These are phyloP conservation scores for Pistacia atlantica DNA, from an alignment of 345 rosid species.

Conservation along the genomic window DNA sequence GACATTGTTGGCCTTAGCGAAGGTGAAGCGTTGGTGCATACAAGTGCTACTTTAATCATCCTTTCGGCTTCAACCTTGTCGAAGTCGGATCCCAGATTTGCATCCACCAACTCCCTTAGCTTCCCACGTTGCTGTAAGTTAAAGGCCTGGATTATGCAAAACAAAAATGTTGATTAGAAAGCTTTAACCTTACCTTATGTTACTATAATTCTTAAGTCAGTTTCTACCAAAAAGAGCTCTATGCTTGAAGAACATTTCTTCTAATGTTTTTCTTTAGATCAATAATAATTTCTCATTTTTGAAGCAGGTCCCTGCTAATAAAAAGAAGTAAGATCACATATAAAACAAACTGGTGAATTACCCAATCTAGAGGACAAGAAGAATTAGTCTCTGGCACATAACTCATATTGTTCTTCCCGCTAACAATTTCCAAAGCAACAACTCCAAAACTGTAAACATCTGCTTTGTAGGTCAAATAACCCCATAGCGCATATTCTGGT, in stretches of 20 bases:
- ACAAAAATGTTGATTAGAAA: neutral
- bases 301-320: neutral
- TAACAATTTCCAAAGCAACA: conserved; percentile 55
- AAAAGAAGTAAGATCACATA: neutral
- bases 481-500: conserved; percentile 72
- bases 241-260: too few relatives aligned
- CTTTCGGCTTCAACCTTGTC: conserved; percentile 39
- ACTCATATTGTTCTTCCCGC: conserved; percentile 50
- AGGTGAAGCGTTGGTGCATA: conserved; percentile 53
- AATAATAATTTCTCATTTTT: too few relatives aligned
- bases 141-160: conserved; percentile 39
- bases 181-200: too few relatives aligned
- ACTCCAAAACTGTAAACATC: conserved; percentile 70
- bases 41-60: conserved; percentile 49
- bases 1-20: conserved; percentile 58
- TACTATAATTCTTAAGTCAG: too few relatives aligned
- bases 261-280: too few relatives aligned
- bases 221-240: too few relatives aligned
- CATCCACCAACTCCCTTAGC: conserved; percentile 48
- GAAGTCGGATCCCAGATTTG: conserved; percentile 39
- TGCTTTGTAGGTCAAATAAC: conserved; percentile 58
- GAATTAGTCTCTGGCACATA: conserved; percentile 38
- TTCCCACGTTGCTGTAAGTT: conserved; percentile 40
- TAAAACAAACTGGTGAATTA: conserved; percentile 19
- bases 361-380: conserved; percentile 64